Conservation (phyloP, 345 rosid species). For the Hibiscus syriacus region DNA sequence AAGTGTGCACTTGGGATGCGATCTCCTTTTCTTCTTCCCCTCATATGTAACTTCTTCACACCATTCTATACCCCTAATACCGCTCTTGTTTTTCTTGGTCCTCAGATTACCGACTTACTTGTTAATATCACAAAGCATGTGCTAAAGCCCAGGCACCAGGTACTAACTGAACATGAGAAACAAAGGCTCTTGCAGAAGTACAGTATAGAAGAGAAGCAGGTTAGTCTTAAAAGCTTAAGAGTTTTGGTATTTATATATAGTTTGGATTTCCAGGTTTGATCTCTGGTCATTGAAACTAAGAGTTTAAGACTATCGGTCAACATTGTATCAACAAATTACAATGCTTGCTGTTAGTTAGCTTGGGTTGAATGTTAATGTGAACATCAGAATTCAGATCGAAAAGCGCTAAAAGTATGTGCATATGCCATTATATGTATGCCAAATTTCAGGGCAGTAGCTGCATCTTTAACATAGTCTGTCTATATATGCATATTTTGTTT, state of each 20-base stretch:
- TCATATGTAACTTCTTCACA: neutral
- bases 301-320: neutral
- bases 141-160: constrained; percentile 60
- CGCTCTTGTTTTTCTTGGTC: constrained; percentile 2
- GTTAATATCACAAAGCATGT: constrained; percentile 81
- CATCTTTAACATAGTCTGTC: neutral
- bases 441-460: neutral
- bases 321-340: neutral
- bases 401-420: neutral
- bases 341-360: neutral
- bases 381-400: neutral
- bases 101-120: constrained; percentile 64
- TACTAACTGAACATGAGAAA: constrained; percentile 60
- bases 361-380: neutral
- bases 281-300: neutral
- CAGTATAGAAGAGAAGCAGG: constrained; percentile 85
- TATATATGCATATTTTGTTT: neutral
- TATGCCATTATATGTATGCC: neutral
- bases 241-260: neutral
- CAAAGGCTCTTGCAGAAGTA: constrained; percentile 48
- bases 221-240: constrained; percentile 18
- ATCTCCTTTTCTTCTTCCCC: neutral
- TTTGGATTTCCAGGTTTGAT: neutral
- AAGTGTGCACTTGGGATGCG: no score
- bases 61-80: neutral